Evolutionary conservation across 768 basidiomycete species (phyloP), one percentile per base, ranked within the genome.

Genomic region (Xerocomellus amylosporus): DNA sequence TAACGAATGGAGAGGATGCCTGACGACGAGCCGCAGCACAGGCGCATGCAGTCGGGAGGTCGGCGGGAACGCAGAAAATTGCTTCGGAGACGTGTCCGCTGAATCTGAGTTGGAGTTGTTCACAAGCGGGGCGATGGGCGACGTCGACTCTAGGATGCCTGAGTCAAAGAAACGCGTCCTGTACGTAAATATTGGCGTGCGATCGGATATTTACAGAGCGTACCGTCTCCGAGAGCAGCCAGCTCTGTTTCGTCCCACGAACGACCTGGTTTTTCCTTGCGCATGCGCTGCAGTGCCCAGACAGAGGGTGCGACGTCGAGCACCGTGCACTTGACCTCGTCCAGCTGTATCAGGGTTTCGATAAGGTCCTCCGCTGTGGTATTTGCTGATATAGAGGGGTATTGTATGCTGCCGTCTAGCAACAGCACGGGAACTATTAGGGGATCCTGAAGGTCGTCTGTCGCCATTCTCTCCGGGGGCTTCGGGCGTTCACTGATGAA

Each of bases 221-320:
- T 39, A 88, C 88, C 87, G 64, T 87, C 80, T 33, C 79, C 82
- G 8, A 92, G 76, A 33, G 72, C 72, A 53, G 81, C 78, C 5
- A 93, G 76, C 58, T 89, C 88, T 3, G 79, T 76, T 58, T 90
- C 85, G 59, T 86, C 84, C 88, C 90, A 90, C 51, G 74, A 66
- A 22, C 83, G 75, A 46, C 88, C 88, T 44, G 69, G 71, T 20
- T 71, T 75, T 64, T 90, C 84, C 38, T 68, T 74, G 44, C 86
- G 77, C 42, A 89, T 77, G 49, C 67, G 74, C 68, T 89, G 89
- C 55, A 93, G 67, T 20, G 81, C 86, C 89, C 90, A 93, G 5
- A 79, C 81, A 49, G 67, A 70, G 30, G 84, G 79, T 40, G 79
- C 71, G 15, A 86, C 71, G 60, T 82, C 83, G 4, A 87, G 74